Evolutionary conservation across 2,329 filamentous ascomycete genomes (phyloP), one percentile per base, ranked within the genome.

Genomic region (Coniochaeta prunicola): DNA sequence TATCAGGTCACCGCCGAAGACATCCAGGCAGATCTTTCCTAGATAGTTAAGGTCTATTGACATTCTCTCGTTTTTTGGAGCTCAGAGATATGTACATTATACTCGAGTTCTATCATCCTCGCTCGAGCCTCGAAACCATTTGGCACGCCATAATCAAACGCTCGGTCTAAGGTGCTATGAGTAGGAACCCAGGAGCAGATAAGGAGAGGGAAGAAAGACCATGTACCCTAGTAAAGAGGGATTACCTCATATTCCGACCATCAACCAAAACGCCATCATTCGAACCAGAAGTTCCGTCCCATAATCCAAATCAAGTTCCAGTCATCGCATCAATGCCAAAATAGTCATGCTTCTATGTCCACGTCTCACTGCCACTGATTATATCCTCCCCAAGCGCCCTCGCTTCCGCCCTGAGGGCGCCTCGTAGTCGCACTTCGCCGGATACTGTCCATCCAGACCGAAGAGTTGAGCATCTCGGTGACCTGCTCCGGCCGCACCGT

Each of bases 401-500:
- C 30, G 9, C 53, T 36, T 15, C 54, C 33, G n/a, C 36, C 54
- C 8, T 6, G 19, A 5, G 21, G 36, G 21, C 54, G 33, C 34
- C 54, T 56, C 33, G 42, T 30, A 15, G 54, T 56, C 33, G 54
- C 36, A 34, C 54, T 56, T 26, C 54, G 26, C 36, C 54, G 10
- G 6, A 56, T 56, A 15, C 54, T 56, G 34, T 56, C 54, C 54
- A 56, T 56, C 54, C 54, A 56, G 19, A 42, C 54, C 54, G 54
- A 56, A 9, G 15, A n/a, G 26, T 56, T 33, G 17, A 56, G 36
- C 54, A 56, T 56, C 54, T 56, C 54, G 21, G 33, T 56, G 34
- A 56, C 54, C 33, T 56, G 54, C 24, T 38, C 54, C 15, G 54
- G 33, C 21, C 24, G 15, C 21, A 56, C 54, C 19, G 33, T 30